Conservation (phyloP, 129 eudicot species). For the Lactuca sativa region DNA sequence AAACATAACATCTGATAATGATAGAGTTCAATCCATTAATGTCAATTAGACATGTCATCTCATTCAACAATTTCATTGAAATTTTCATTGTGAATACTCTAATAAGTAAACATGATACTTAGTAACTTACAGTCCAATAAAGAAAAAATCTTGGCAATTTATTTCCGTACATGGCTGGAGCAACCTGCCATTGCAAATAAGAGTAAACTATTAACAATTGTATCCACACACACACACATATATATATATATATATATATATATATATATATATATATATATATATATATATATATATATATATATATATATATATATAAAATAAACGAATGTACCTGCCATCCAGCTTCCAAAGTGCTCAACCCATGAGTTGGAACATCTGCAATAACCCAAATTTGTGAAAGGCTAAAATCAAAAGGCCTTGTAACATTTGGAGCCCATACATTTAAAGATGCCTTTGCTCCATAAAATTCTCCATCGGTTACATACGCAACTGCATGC, state of each 20-base stretch:
- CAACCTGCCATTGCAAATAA: neutral
- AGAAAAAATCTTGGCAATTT: neutral
- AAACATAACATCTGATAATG: no score
- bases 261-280: no score
- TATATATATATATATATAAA: neutral
- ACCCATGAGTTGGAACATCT: constrained; percentile 55
- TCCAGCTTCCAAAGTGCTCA: constrained; percentile 92
- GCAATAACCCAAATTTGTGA: constrained; percentile 81
- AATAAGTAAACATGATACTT: neutral
- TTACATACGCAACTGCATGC: constrained; percentile 80
- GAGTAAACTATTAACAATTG: neutral
- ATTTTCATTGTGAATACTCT: no score
- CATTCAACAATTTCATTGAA: no score
- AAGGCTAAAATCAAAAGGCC: constrained; percentile 59
- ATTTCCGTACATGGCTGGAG: neutral
- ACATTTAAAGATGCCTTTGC: constrained; percentile 76
- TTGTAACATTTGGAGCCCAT: constrained; percentile 67
- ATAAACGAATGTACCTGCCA: constrained; percentile 54
- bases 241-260: neutral
- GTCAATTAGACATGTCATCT: no score
- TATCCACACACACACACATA: no score
- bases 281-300: neutral
- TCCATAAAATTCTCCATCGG: constrained; percentile 56
- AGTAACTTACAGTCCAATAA: constrained; percentile 21
- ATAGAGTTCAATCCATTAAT: no score